A percentile compares a stretch with the other conserved stretches of the same genome.
These are phyloP conservation scores for Aspergillus carlsbadensis DNA, from an alignment of 495 filamentous ascomycete species.

Conservation along the genomic window DNA sequence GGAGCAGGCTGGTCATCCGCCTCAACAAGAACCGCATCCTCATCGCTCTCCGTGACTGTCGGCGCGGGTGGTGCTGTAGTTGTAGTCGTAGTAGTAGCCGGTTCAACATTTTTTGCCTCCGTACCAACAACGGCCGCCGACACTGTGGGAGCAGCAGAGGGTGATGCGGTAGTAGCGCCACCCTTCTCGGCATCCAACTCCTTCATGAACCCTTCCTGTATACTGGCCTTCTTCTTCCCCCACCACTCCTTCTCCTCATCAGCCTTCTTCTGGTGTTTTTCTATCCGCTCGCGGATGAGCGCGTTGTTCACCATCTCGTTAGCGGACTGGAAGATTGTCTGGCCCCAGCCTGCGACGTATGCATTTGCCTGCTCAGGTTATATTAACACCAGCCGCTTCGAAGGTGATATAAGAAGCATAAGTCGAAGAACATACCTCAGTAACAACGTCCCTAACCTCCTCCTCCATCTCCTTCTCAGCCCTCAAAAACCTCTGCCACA, in stretches of 20 bases:
- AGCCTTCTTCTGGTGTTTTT: conserved; percentile 64
- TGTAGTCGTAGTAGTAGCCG: conserved; percentile 3
- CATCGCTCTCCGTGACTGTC: conserved; percentile 64
- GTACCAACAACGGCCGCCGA: conserved; percentile 1
- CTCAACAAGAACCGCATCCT: conserved; percentile 85
- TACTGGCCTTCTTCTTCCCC: conserved; percentile 74
- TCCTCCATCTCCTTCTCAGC: conserved; percentile 98
- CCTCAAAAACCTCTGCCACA: conserved; percentile 87
- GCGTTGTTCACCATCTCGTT: conserved; percentile 76
- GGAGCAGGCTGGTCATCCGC: conserved; percentile 54
- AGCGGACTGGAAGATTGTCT: conserved; percentile 92
- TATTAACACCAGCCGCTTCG: neutral
- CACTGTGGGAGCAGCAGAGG: conserved; percentile 17
- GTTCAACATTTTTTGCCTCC: neutral
- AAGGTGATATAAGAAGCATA: neutral
- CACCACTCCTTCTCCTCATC: conserved; percentile 83
- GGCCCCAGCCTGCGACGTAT: conserved; percentile 81
- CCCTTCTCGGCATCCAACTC: conserved; percentile 62
- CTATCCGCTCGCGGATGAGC: conserved; percentile 57
- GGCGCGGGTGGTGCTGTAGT: conserved; percentile 20
- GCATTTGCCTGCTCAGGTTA: conserved; percentile 70
- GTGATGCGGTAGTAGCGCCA: conserved; percentile 28
- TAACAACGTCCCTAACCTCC: conserved; percentile 88
- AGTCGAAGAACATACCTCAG: conserved; percentile 64
- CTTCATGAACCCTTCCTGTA: conserved; percentile 79